A percentile compares a stretch with the other conserved stretches of the same genome.
Evolutionary conservation across 2,329 filamentous ascomycete species (phyloP).

Genomic region (Colletotrichum sp.): DNA sequence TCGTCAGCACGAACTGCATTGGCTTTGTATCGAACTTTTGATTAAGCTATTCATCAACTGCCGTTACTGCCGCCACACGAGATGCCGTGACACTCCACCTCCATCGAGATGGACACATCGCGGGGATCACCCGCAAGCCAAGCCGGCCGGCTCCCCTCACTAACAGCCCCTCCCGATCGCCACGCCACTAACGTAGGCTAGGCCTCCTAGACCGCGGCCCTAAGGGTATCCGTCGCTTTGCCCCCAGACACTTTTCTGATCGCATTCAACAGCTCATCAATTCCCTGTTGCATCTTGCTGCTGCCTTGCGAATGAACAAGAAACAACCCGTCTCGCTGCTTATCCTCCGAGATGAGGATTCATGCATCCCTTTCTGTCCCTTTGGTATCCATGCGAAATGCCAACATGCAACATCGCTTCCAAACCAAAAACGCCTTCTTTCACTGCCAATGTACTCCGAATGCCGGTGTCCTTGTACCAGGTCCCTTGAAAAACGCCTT

Average conservation of each 20-base stretch:
- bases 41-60: background rate
- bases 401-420: background rate
- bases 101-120: background rate
- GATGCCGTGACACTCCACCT: background rate
- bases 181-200: constrained; percentile 12
- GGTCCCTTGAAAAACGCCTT: constrained; percentile 6
- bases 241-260: background rate
- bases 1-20: background rate
- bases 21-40: background rate
- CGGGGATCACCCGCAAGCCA: background rate
- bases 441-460: background rate
- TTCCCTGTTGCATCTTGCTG: background rate
- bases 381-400: background rate
- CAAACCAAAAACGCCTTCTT: background rate
- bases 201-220: background rate
- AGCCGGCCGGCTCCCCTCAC: background rate
- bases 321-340: background rate
- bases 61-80: background rate
- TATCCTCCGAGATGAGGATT: background rate
- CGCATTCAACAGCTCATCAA: background rate
- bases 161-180: constrained; percentile 13
- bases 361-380: background rate
- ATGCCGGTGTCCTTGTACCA: background rate
- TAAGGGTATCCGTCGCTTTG: background rate
- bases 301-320: background rate